Evolutionary conservation across 192 early-diverging fungal genomes (phyloP), one percentile per base, ranked within the genome.

Genomic region (Backusella morwellensis): DNA sequence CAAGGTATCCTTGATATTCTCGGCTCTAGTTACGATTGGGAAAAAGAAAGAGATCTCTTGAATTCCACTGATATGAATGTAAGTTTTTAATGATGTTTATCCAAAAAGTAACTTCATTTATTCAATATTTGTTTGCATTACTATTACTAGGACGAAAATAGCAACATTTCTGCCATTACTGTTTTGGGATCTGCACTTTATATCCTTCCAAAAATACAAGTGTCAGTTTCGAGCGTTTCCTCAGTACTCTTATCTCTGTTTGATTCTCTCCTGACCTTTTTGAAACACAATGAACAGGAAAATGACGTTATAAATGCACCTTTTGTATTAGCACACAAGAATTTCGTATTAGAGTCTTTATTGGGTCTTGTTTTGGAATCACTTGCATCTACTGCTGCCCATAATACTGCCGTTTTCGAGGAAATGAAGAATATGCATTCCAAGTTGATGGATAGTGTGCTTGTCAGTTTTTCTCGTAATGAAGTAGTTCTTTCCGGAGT

Each of bases 361-460:
- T 72, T 90, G 19, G 89, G 89, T 14, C 81, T 86, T 44, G 71
- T 84, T 1, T 82, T 90, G 19, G 82, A 87, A 69, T 79, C 86
- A 32, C 63, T 88, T 9, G 70, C 86, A 8, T 76, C 74, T 19
- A 71, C 83, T 15, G 72, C 73, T n/a, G 32, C 42, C 78, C 74
- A 42, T 40, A 63, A 76, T 50, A 68, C 54, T 73, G 74, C 32
- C 38, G 76, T 26, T 34, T 67, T 56, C 0, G 77, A 78, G n/a
- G 32, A 77, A 3, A 44, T 81, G 38, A 34, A 75, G 14, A 36
- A 72, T 26, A 69, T 69, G 35, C 69, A 56, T 23, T 77, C 82
- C 34, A 15, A 77, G 3, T 23, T 88, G 9, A 68, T 89, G 67
- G 68, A 83, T 68, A 74, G 85, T 32, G 83, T 85, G 0, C 74